phyloP scores from a whole-genome alignment of 2,329 filamentous ascomycete genomes.

The Penicillium sp. region DNA sequence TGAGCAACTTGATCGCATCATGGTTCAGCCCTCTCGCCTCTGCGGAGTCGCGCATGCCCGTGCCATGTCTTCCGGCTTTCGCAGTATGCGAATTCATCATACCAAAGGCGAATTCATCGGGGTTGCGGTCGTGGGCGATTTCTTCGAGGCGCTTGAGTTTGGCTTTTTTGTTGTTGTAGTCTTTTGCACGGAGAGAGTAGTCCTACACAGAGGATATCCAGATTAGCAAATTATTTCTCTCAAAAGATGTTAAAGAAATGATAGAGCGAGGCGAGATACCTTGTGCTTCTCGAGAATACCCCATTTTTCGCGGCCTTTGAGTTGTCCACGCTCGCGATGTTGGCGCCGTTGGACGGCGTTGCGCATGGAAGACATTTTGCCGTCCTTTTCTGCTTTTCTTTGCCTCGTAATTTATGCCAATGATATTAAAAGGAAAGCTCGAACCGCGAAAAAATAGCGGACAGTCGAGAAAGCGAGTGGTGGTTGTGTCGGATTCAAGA shows the following conservation, averaged over 20 bases:
- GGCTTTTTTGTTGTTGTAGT: slow-evolving; percentile 66
- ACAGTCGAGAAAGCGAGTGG: not conserved
- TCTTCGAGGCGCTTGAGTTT: slow-evolving; percentile 63
- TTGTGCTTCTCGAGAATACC: slow-evolving; percentile 97
- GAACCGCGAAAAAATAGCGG: not conserved
- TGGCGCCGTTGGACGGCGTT: slow-evolving; percentile 77
- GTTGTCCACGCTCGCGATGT: slow-evolving; percentile 89
- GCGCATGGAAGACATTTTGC: slow-evolving; percentile 61
- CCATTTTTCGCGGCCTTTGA: slow-evolving; percentile 79
- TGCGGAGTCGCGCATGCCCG: slow-evolving; percentile 46
- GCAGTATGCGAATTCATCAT: slow-evolving; percentile 61
- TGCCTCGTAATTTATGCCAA: not conserved
- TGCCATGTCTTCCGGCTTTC: slow-evolving; percentile 49
- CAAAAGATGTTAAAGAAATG: not conserved
- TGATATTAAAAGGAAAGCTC: not conserved
- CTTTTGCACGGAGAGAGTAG: slow-evolving; percentile 68
- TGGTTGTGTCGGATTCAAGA: not conserved
- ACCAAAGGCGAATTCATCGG: slow-evolving; percentile 69
- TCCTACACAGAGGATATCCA: slow-evolving; percentile 47
- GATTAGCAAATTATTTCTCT: not conserved
- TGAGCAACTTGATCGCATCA: slow-evolving; percentile 66
- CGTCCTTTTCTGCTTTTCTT: slow-evolving; percentile 9
- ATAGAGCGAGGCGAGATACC: slow-evolving; percentile 46
- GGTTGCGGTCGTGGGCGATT: slow-evolving; percentile 66
- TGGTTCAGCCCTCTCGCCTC: slow-evolving; percentile 52